phyloP scores from a whole-genome alignment of 768 basidiomycete genomes.

The Pleurotus salmoneostramineus region DNA sequence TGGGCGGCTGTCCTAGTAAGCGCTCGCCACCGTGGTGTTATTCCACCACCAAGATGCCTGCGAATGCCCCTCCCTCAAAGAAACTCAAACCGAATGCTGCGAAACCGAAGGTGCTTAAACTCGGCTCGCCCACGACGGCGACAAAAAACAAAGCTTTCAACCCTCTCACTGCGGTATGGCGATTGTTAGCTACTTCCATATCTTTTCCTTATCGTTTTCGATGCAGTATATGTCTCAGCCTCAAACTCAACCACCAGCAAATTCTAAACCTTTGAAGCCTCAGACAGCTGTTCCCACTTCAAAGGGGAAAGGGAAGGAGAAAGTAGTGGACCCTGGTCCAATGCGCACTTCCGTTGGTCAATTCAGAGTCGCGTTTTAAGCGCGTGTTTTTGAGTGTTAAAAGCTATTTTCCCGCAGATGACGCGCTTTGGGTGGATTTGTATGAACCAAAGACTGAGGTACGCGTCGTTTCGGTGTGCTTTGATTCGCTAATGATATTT shows the following conservation, averaged over 20 bases:
- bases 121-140: conserved; percentile 10
- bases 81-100: neutral
- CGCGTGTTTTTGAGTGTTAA: neutral
- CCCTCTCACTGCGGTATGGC: conserved; percentile 20
- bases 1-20: too few species aligned
- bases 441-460: conserved; percentile 62
- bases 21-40: too few species aligned
- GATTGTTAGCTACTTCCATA: neutral
- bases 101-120: conserved; percentile 6
- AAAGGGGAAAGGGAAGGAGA: conserved; percentile 19
- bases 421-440: conserved; percentile 57
- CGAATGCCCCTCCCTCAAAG: neutral
- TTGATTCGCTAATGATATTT: neutral
- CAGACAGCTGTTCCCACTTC: conserved; percentile 1
- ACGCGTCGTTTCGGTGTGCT: conserved; percentile 5
- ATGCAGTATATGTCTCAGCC: conserved; percentile 9
- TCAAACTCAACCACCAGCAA: neutral
- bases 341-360: neutral
- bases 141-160: conserved; percentile 17
- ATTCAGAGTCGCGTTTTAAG: neutral
- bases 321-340: conserved; percentile 15
- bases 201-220: neutral
- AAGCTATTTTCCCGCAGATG: conserved; percentile 21
- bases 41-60: too few species aligned
- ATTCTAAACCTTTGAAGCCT: neutral